Base-by-base conservation (phyloP, 176 grass and related monocot genomes). In the Phyllostachys edulis region DNA sequence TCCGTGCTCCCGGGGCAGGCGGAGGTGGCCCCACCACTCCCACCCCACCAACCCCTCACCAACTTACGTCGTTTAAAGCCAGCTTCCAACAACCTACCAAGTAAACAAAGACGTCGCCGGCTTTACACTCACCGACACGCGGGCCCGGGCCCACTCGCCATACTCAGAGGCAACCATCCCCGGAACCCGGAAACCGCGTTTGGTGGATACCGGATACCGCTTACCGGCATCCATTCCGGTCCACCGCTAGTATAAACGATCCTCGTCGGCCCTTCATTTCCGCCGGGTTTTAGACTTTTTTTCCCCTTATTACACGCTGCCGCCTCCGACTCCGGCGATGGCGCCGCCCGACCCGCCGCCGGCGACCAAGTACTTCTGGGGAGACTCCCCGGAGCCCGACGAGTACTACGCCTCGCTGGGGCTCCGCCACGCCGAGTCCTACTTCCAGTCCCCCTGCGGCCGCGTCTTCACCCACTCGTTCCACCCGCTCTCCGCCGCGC, bases 381-480 rank as follows among this genome's bases (percentile, higher is more conserved):
- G 92, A 15, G 80, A 94, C 71, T 18, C 63, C 7, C 92, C 92
- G 0, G 89, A 89, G 16, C 89, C 86, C 56, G 80, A 80, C 2
- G 92, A 94, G 81, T 91, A 91, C 65, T 91, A 89, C 72, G 59
- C 84, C 16, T 87, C 89, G 8, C 92, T 89, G 63, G 89, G 92
- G 4, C 71, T 94, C 51, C 84, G 75, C 39, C 86, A 94, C 79
- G n/a, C 64, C 17, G 86, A 91, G 34, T 57, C 87, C 63, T 94
- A 78, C 82, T 88, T 82, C 85, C 46, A 87, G 69, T 87, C 86
- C 84, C 80, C 84, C 24, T 69, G 87, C 54, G 89, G 92, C 39
- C 92, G 89, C 69, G 66, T 94, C 71, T 94, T 91, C 77, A 94
- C 87, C 34, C 87, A 94, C 57, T 89, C 92, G 59, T 94, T 94